Evolutionary conservation across 192 early-diverging fungal species (phyloP).

Genomic region (Podochytrium sp.): DNA sequence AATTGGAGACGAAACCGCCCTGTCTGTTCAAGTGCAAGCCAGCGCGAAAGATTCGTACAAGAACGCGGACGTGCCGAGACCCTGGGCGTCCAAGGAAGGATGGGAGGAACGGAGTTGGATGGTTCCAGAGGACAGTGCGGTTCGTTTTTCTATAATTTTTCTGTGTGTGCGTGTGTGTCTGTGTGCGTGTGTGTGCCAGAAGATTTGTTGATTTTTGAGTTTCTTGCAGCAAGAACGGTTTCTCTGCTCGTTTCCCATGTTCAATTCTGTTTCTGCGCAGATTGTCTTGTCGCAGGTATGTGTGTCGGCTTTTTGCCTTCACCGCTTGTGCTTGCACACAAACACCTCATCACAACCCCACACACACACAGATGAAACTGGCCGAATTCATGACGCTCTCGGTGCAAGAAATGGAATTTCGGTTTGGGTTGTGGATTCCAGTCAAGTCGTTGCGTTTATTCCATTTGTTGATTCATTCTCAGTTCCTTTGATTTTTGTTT

Average conservation of each 20-base stretch:
- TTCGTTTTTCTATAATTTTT: slow-evolving; percentile 10
- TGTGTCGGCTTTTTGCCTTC: not conserved
- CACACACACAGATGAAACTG: slow-evolving; percentile 15
- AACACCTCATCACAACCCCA: not conserved
- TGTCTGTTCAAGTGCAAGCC: not conserved
- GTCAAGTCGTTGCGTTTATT: not conserved
- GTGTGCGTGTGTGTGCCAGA: not conserved
- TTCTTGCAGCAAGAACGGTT: slow-evolving; percentile 41
- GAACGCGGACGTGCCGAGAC: not conserved
- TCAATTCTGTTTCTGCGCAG: slow-evolving; percentile 38
- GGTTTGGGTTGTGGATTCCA: slow-evolving; percentile 16
- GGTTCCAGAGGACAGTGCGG: slow-evolving; percentile 14
- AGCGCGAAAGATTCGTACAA: not conserved
- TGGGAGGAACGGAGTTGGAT: slow-evolving; percentile 34
- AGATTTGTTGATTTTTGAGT: not conserved
- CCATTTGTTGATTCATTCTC: not conserved
- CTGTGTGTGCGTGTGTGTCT: too few species aligned
- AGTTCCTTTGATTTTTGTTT: not conserved
- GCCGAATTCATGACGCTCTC: slow-evolving; percentile 2
- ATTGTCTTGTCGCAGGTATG: slow-evolving; percentile 32
- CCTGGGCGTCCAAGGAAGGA: slow-evolving; percentile 27
- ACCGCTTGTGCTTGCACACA: not conserved
- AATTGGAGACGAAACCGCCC: slow-evolving; percentile 15
- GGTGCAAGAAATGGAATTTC: not conserved
- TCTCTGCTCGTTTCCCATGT: slow-evolving; percentile 27